Conservation (phyloP, 306 rosid genomes). For the Fragaria vesca region DNA sequence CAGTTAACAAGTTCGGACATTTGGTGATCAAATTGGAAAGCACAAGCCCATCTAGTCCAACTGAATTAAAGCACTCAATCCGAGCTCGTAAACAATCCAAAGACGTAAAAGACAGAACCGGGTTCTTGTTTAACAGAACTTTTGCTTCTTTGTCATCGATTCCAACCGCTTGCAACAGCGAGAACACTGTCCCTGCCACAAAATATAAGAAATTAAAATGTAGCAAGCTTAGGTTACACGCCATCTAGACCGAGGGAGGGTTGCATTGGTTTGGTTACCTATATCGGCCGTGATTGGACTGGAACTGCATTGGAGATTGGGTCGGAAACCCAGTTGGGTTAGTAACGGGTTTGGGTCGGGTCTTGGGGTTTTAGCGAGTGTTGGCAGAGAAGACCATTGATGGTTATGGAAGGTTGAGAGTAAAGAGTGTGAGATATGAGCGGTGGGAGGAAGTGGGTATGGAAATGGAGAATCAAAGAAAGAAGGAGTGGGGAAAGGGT, state of each 20-base stretch:
- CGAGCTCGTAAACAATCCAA: constrained; percentile 45
- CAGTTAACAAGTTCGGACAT: constrained; percentile 42
- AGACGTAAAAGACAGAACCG: constrained; percentile 29
- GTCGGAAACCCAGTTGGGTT: constrained; percentile 20
- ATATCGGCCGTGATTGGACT: background rate
- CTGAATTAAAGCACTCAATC: constrained; percentile 40
- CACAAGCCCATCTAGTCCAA: constrained; percentile 45
- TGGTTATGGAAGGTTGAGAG: constrained; percentile 17
- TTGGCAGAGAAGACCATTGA: constrained; percentile 5
- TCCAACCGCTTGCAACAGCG: constrained; percentile 55
- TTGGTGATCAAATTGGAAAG: constrained; percentile 38
- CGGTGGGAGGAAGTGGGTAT: constrained; percentile 5
- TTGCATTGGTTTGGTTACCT: constrained; percentile 27
- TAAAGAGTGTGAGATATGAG: constrained; percentile 1
- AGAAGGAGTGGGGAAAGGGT: constrained; percentile 21
- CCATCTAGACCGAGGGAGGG: constrained; percentile 37
- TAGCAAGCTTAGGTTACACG: background rate
- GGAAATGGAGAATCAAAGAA: constrained; percentile 11
- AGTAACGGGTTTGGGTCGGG: constrained; percentile 17
- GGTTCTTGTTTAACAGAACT: constrained; percentile 38
- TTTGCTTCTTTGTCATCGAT: constrained; percentile 37
- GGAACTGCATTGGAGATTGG: constrained; percentile 33
- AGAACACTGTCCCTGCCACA: constrained; percentile 42
- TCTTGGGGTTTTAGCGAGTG: constrained; percentile 13
- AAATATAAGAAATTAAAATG: background rate